These are phyloP conservation scores for Coprinopsis cinerea DNA, from an alignment of 768 basidiomycete genomes.

Conservation along the genomic window DNA sequence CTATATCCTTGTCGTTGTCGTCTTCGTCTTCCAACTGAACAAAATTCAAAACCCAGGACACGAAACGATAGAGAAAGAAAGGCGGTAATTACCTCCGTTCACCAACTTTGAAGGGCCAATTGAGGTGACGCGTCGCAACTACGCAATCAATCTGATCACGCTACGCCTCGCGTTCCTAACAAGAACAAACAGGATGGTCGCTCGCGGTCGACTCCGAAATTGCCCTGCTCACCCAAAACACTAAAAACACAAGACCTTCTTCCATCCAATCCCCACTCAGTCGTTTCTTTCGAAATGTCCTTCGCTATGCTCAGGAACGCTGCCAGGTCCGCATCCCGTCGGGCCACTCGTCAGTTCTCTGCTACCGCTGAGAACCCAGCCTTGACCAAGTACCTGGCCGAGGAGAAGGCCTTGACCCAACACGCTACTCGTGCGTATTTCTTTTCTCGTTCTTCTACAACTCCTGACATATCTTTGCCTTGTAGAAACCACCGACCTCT, in stretches of 20 bases:
- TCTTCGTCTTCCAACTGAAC: too few relatives aligned
- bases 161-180: conserved; percentile 22
- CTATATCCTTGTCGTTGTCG: conserved; percentile 5
- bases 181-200: conserved; percentile 22
- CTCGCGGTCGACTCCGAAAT: conserved; percentile 27
- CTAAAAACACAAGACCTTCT: conserved; percentile 8
- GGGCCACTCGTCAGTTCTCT: conserved; percentile 26
- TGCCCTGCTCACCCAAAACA: conserved; percentile 18
- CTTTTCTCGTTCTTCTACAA: conserved; percentile 4
- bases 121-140: conserved; percentile 42
- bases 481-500: conserved; percentile 75
- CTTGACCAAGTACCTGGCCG: conserved; percentile 38
- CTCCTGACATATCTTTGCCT: conserved; percentile 11
- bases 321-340: conserved; percentile 37
- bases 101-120: not conserved
- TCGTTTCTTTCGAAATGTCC: conserved; percentile 34
- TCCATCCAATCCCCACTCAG: too few relatives aligned
- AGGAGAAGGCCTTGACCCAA: conserved; percentile 52
- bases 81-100: conserved; percentile 12
- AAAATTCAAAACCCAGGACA: too few relatives aligned
- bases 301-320: conserved; percentile 44
- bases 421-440: conserved; percentile 54
- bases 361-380: conserved; percentile 31
- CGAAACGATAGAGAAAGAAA: too few relatives aligned
- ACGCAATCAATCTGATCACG: conserved; percentile 17